Base-by-base conservation (phyloP, 345 rosid species). In the Camelina neglecta region DNA sequence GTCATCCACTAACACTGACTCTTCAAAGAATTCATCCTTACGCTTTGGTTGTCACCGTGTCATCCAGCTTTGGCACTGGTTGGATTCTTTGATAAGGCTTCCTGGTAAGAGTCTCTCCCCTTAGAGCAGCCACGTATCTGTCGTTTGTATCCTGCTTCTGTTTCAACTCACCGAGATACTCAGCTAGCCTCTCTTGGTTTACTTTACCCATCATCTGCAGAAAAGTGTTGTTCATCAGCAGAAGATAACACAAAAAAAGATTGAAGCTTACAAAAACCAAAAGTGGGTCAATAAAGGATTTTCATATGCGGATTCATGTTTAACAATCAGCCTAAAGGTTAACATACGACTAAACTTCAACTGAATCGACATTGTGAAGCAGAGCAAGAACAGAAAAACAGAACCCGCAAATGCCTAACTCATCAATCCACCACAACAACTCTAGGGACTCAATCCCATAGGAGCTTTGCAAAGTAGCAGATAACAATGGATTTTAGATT, bases 151-250 rank as follows among this genome's bases (percentile, higher is more conserved):
- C 90, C 81, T 94, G 92, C 74, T 88, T 94, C 71, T 93, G 84
- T 83, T 92, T 84, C 73, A 94, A 82, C 84, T 94, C 97, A 49
- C 93, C 90, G 2, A 95, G 96, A 79, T 87, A 95, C 63, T 90
- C 99, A 6, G 92, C 97, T 64, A 95, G 80, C 73, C 99, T 83
- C 79, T 92, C 97, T 80, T 82, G 85, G 74, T 92, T 90, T 16
- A 89, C 97, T 84, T 82, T 87, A 44, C 93, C 97, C 98, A 95
- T 88, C 97, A 93, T 87, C 97, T 93, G n/a, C 61, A 77, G 11
- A 47, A 16, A 35, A 1, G 62, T n/a, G 41, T 31, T 55, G 49
- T 42, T 62, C 75, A 76, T 69, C 58, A 76, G 71, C 59, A 77
- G 47, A 79, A 38, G 49, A 49, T 15, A 47, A 59, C 29, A 60